Evolutionary conservation across 208 protist genomes (phyloP).

Genomic region (Borovskyia barvae): DNA sequence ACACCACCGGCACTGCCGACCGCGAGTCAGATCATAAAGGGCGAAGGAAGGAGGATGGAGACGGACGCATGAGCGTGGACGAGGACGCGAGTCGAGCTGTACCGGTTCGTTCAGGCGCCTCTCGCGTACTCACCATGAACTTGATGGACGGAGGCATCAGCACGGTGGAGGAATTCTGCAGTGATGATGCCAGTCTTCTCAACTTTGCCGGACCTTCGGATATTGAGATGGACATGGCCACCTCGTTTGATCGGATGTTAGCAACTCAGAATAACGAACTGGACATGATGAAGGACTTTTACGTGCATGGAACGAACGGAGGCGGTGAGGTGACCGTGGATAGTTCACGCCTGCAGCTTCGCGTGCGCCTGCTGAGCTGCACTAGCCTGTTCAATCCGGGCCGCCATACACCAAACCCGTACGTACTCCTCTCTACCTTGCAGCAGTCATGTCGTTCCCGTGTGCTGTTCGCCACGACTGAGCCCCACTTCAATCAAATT

Average conservation of each 20-base stretch:
- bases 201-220: constrained; percentile 18
- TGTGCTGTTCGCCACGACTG: constrained; percentile 47
- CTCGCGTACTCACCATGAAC: constrained; percentile 34
- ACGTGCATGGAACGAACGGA: neutral
- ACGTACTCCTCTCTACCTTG: constrained; percentile 75
- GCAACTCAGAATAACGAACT: neutral
- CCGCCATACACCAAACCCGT: constrained; percentile 53
- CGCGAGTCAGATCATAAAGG: constrained; percentile 4
- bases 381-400: constrained; percentile 40
- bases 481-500: constrained; percentile 67
- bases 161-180: constrained; percentile 60
- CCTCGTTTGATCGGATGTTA: constrained; percentile 8
- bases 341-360: constrained; percentile 28
- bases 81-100: constrained; percentile 9
- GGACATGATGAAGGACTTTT: neutral
- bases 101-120: neutral
- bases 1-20: neutral
- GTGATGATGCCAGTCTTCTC: constrained; percentile 6
- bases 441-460: constrained; percentile 53
- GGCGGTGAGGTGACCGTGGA: neutral
- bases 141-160: constrained; percentile 64
- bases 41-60: neutral
- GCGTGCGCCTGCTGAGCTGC: constrained; percentile 68
- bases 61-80: neutral
- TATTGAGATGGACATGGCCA: constrained; percentile 15